A percentile compares a stretch with the other conserved stretches of the same genome.
These are phyloP conservation scores for Cercospora sesami DNA, from an alignment of 2,329 filamentous ascomycete species.

Conservation along the genomic window DNA sequence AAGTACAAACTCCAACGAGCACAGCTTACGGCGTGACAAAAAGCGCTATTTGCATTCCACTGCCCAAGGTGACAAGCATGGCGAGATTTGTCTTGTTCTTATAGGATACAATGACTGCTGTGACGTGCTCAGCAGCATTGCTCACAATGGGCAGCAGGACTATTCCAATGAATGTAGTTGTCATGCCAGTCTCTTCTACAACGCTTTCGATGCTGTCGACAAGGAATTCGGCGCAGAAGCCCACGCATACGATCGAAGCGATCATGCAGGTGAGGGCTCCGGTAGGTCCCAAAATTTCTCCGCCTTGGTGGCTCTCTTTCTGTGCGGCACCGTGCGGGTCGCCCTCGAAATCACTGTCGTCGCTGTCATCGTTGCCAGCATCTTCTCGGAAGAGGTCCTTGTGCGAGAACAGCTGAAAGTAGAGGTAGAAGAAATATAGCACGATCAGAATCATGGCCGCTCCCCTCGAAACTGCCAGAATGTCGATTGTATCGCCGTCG, in stretches of 20 bases:
- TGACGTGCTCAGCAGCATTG: slow-evolving; percentile 58
- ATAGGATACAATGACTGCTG: slow-evolving; percentile 55
- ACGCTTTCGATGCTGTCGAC: slow-evolving; percentile 56
- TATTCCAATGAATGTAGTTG: slow-evolving; percentile 58
- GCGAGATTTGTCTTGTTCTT: slow-evolving; percentile 60
- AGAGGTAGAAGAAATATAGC: slow-evolving; percentile 56
- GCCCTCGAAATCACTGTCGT: slow-evolving; percentile 33
- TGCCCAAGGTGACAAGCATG: slow-evolving; percentile 56
- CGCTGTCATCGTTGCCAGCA: slow-evolving; percentile 31
- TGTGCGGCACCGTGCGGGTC: slow-evolving; percentile 14
- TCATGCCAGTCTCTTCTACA: slow-evolving; percentile 52
- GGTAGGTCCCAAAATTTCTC: slow-evolving; percentile 46
- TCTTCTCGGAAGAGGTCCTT: slow-evolving; percentile 49
- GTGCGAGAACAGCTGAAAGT: slow-evolving; percentile 56
- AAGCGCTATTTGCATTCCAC: slow-evolving; percentile 57
- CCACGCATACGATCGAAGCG: slow-evolving; percentile 50
- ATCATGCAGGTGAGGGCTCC: slow-evolving; percentile 49
- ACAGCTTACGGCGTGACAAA: slow-evolving; percentile 53
- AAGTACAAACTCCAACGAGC: not conserved
- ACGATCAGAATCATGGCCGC: slow-evolving; percentile 54
- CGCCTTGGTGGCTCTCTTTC: slow-evolving; percentile 24
- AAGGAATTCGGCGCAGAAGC: slow-evolving; percentile 54
- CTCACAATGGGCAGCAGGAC: slow-evolving; percentile 58
- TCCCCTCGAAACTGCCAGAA: slow-evolving; percentile 54
- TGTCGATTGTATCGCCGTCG: slow-evolving; percentile 45